These are phyloP conservation scores for Aspergillus funiculosus DNA, from an alignment of 495 filamentous ascomycete genomes.

Conservation along the genomic window DNA sequence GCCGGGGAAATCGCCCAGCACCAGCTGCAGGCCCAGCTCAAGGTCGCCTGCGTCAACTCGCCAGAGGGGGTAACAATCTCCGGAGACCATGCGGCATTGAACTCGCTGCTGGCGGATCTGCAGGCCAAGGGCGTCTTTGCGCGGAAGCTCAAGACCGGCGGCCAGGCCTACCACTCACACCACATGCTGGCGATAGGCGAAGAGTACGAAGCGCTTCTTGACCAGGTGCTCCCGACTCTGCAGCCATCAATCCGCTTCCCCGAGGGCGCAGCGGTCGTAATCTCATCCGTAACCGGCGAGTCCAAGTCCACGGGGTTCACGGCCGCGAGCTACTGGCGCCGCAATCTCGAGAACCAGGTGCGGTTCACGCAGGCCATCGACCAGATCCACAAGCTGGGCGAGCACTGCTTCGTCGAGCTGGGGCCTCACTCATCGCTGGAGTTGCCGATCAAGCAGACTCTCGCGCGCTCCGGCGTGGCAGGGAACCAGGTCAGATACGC, in stretches of 20 bases:
- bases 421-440: conserved; percentile 10
- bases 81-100: conserved; percentile 36
- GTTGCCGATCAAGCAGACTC: conserved; percentile 5
- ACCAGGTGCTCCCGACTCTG: not conserved
- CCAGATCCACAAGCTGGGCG: not conserved
- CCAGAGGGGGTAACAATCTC: conserved; percentile 42
- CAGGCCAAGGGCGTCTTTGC: conserved; percentile 26
- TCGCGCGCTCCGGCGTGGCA: not conserved
- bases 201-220: conserved; percentile 32
- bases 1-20: not conserved
- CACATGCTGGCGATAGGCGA: conserved; percentile 43
- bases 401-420: conserved; percentile 1
- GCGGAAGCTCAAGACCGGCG: conserved; percentile 31
- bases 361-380: not conserved
- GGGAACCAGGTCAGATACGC: not conserved
- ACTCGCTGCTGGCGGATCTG: not conserved
- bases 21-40: not conserved
- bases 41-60: conserved; percentile 44
- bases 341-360: conserved; percentile 8
- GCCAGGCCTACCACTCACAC: conserved; percentile 55
- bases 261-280: not conserved
- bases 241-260: not conserved
- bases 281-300: not conserved
- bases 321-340: conserved; percentile 4
- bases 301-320: not conserved